Percentiles rank a stretch among this genome's conserved stretches.
Evolutionary conservation across 2,329 filamentous ascomycete genomes (phyloP).

Genomic region (Sporothrix inflata): DNA sequence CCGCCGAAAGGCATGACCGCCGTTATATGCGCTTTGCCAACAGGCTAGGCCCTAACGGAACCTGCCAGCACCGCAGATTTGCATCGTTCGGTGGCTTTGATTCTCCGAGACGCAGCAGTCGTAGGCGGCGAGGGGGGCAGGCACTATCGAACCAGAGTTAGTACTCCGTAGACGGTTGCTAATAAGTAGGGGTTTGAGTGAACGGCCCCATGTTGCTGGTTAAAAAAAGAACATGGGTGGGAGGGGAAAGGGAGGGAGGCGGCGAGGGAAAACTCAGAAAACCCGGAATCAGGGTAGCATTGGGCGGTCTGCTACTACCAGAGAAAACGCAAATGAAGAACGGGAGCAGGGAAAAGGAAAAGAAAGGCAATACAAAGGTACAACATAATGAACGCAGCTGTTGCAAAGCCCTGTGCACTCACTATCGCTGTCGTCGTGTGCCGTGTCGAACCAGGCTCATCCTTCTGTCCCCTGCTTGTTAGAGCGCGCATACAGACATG

Average conservation of each 20-base stretch:
- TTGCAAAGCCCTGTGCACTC: background rate
- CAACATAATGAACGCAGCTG: background rate
- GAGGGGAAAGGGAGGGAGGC: background rate
- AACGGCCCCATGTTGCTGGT: conserved; percentile 13
- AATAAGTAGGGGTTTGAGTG: background rate
- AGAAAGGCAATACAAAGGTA: too few species aligned
- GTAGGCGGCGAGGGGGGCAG: background rate
- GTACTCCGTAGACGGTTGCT: background rate
- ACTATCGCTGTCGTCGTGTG: conserved; percentile 31
- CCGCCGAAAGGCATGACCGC: conserved; percentile 12
- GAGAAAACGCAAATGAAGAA: background rate
- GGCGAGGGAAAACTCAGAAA: conserved; percentile 32
- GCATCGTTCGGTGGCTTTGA: conserved; percentile 7
- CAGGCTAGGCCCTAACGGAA: conserved; percentile 6
- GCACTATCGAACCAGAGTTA: conserved; percentile 14
- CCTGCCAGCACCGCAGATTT: conserved; percentile 8
- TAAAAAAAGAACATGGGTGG: conserved; percentile 20
- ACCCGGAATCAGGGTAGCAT: conserved; percentile 42
- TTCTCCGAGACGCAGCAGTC: background rate
- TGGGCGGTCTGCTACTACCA: conserved; percentile 29
- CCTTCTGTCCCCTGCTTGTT: background rate
- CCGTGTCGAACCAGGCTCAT: conserved; percentile 32
- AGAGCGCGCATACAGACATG: background rate
- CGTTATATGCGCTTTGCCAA: conserved; percentile 14
- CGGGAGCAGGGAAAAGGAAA: background rate